Base-by-base conservation (phyloP, 2,329 filamentous ascomycete species). In the Cladosporium sp. region DNA sequence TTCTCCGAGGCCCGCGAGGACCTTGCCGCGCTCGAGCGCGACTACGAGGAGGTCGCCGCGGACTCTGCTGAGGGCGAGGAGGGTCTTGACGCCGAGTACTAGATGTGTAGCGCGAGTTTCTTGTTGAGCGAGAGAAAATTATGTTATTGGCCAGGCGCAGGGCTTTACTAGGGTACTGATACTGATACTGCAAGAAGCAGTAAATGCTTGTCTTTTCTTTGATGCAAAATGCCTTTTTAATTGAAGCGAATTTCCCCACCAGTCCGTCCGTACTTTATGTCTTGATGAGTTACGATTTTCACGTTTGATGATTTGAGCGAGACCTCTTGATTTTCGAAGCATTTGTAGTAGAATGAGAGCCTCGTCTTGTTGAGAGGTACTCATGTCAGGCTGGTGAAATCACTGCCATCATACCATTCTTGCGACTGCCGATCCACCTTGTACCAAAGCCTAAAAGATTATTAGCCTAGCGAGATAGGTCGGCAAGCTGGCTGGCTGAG, bases 1-100 rank as follows among this genome's bases (percentile, higher is more conserved):
- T 98, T 98, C 83, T 95, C 89, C 51, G 93, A 98, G 80, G 93
- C 93, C 59, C 91, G 93, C 72, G 93, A 98, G 78, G 93, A 98
- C 77, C 78, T 98, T 72, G 93, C 93, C 71, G 93, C 93, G 63
- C 82, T 98, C 57, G 93, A 98, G 83, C 86, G 91, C 63, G 92
- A 98, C 72, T 98, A 98, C 77, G 92, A 96, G 78, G 93, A 98
- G 78, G 93, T 97, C 68, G 92, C 90, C 59, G 88, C 89, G 66
- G 92, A 97, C 75, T 95, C 90, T 57, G 75, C 95, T 64, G 91
- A 91, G 69, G 87, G 83, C 58, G 91, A 94, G 64, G 88, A 91
- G 67, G 85, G 82, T 67, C 76, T 80, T 62, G 90, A 94, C 75
- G 87, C 88, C 60, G 92, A 96, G 82, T 95, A 96, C 80, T 95